Evolutionary conservation across 805 yeast species (phyloP).

Genomic region (Dipodascus geniculatus): DNA sequence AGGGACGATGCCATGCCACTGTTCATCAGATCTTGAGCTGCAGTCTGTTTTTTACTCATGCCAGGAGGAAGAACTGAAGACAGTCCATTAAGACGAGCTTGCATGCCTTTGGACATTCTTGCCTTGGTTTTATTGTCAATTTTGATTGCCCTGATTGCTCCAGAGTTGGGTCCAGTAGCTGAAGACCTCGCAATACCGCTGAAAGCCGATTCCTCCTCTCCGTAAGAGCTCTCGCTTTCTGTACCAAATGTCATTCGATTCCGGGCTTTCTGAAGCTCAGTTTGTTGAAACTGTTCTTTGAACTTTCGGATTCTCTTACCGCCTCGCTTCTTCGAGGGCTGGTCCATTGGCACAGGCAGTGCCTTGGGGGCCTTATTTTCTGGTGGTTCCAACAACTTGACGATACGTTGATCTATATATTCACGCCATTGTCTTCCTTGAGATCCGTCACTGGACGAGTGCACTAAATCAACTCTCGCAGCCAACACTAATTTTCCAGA

Average conservation of each 20-base stretch:
- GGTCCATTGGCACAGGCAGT: conserved; percentile 65
- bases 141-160: conserved; percentile 12
- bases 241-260: conserved; percentile 78
- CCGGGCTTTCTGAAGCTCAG: conserved; percentile 73
- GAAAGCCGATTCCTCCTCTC: conserved; percentile 55
- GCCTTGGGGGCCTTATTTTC: conserved; percentile 47
- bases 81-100: conserved; percentile 25
- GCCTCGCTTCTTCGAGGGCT: conserved; percentile 71
- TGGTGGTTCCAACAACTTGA: conserved; percentile 70
- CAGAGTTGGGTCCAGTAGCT: conserved; percentile 17
- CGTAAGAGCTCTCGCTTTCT: conserved; percentile 51
- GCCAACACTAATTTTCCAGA: conserved; percentile 75
- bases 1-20: conserved; percentile 16
- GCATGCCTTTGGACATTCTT: conserved; percentile 51
- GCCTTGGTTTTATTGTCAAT: conserved; percentile 40
- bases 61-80: conserved; percentile 1
- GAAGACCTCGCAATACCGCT: conserved; percentile 18
- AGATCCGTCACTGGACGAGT: conserved; percentile 32
- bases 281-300: conserved; percentile 69
- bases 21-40: neutral
- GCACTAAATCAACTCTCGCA: conserved; percentile 64
- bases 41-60: conserved; percentile 3
- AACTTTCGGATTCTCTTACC: conserved; percentile 71
- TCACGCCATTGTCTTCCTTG: conserved; percentile 47
- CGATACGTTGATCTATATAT: conserved; percentile 54